Conservation (phyloP, 306 rosid genomes). For the Glycine tomentella region DNA sequence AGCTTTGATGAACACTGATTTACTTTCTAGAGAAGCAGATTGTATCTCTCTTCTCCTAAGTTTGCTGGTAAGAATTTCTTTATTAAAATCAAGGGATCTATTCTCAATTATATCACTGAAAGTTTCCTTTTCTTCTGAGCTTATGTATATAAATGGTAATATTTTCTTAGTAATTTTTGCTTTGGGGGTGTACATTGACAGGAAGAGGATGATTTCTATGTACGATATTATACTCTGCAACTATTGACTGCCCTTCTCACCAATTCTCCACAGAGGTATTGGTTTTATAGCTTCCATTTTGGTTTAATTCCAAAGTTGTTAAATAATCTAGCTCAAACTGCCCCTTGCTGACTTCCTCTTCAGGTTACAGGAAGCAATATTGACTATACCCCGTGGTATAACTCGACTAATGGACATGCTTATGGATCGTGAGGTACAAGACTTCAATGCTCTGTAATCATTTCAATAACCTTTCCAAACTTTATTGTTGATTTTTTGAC, state of each 20-base stretch:
- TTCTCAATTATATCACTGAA: background rate
- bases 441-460: constrained; percentile 33
- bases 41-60: constrained; percentile 81
- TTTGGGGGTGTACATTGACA: constrained; percentile 46
- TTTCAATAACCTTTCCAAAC: constrained; percentile 4
- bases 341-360: constrained; percentile 55
- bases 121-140: constrained; percentile 21
- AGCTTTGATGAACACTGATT: constrained; percentile 77
- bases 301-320: constrained; percentile 1
- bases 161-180: constrained; percentile 1
- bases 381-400: constrained; percentile 85
- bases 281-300: constrained; percentile 39
- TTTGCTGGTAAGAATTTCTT: constrained; percentile 70
- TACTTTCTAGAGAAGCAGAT: constrained; percentile 82
- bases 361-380: constrained; percentile 96
- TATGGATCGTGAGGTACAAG: constrained; percentile 92
- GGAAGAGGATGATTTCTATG: constrained; percentile 93
- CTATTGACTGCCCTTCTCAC: constrained; percentile 85
- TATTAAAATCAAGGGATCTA: constrained; percentile 27
- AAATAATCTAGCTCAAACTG: constrained; percentile 34
- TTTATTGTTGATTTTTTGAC: constrained; percentile 15
- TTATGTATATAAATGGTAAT: constrained; percentile 7
- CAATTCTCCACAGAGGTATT: constrained; percentile 77
- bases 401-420: constrained; percentile 95
- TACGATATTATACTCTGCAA: constrained; percentile 88